Base-by-base conservation (phyloP, 164 flowering plant genomes). In the Berberis thunbergii region DNA sequence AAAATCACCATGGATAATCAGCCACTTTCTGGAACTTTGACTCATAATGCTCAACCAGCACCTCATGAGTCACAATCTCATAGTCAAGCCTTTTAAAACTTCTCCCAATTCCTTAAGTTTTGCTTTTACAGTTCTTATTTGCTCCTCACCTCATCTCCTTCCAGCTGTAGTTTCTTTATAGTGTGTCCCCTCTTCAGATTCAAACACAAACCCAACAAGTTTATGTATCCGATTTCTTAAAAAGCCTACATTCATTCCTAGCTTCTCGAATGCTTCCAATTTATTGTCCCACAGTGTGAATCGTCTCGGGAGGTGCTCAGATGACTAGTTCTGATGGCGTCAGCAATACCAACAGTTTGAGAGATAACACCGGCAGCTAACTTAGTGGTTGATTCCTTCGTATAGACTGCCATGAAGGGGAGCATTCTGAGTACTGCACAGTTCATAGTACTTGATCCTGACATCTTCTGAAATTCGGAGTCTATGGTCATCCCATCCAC, bases 181-280 rank as follows among this genome's bases (percentile, higher is more conserved):
- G 13, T 41, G 11, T 57, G 11, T 2, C 39, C 7, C 58, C 39
- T 55, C 45, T 57, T 57, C 60, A 1, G 60, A 57, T 41, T 26
- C 43, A 39, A 10, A 41, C 2, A 40, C 12, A 42, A 57, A 3
- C 12, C n/a, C 41, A 43, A 7, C 2, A 57, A 57, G 45, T 57
- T 4, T 9, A 7, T 9, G 41, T 9, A 57, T 11, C 41, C 43
- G 42, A 57, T 43, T 45, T 6, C 60, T 9, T 41, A 57, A 41
- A 42, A 57, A 57, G 2, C 60, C 6, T 1, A 57, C 60, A 57
- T 57, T 57, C 60, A 57, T 57, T 8, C 60, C 60, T 26, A 57
- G 43, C 42, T 57, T 43, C 4, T 11, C 60, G 11, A 57, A 40
- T n/a, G 44, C 60, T 57, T 8, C 60, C 60, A 57, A 41, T 40